Base-by-base conservation (phyloP, 2,329 filamentous ascomycete species). In the Ophiostoma himal-ulmi region DNA sequence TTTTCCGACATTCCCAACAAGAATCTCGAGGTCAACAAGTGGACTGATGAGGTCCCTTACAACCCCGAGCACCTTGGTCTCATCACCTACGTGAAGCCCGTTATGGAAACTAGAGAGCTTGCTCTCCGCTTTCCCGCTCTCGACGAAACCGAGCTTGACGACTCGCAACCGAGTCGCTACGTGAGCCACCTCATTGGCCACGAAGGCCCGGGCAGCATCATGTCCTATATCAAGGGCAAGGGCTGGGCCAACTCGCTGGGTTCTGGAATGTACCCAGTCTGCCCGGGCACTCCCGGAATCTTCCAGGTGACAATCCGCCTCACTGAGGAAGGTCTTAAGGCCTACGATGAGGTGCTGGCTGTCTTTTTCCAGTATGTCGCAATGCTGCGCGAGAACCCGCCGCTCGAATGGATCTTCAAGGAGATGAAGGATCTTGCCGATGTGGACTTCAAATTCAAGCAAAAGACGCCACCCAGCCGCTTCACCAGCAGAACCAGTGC, bases 391-490 rank as follows among this genome's bases (percentile, higher is more conserved):
- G 91, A 96, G 75, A 85, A 85, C 2, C 86, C 90, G 5, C 94
- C 94, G 0, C 90, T 96, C 75, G 84, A 96, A 78, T 98, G 95
- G 95, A 93, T 98, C 71, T 94, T 95, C 71, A 88, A 96, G 41
- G 95, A 99, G 80, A 91, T 95, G 79, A 94, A 93, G 79, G 89
- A 89, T 48, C 89, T 98, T 81, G 89, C 91, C 64, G 94, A 98
- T 74, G 92, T 98, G 14, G 91, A 96, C 75, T 99, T 99, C 84
- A 92, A 91, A 74, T 99, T 96, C 81, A 92, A 89, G 80, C 92
- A 98, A 78, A 98, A 98, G 83, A 92, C 89, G 1, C 92, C 92
- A 0, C 93, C 94, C 1, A 95, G 91, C 77, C 88, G 91, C 37
- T 98, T 97, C 76, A 95, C 93, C 0, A 97, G 93, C 82, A 88